Base-by-base conservation (phyloP, 2,329 filamentous ascomycete species). In the Fusarium sp. region DNA sequence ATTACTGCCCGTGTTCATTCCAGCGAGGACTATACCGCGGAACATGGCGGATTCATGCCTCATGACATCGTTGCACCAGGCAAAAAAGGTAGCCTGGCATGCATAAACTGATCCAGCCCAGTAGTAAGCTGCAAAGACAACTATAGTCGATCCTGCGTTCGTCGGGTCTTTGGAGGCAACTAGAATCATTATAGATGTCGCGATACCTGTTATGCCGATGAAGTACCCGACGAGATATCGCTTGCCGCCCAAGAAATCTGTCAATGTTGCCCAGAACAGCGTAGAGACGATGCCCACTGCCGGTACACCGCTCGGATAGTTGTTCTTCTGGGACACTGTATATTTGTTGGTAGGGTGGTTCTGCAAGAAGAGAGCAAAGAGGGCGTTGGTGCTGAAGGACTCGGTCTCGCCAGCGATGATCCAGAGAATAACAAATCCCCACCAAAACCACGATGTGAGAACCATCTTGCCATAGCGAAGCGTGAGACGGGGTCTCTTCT, bases 61-160 rank as follows among this genome's bases (percentile, higher is more conserved):
- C 79, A 91, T 85, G 3, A 88, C 86, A 70, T 92, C 90, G 68
- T 93, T 92, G 21, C 88, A 90, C 90, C 90, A 92, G 0, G 90
- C 90, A 68, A 93, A 92, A 69, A 92, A 92, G 0, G 88, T 90
- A 1, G 90, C 89, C 76, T 93, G 89, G 70, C 89, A 91, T 0
- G 90, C 89, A 68, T 92, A 92, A 0, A 91, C 88, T 5, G 85
- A 81, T 1, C 90, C 90, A 0, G 89, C 88, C 86, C 87, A 89
- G 75, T 91, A 92, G 69, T 91, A 92, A 6, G 89, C 88, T 0
- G 76, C 88, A 62, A 92, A 90, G 0, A 88, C 83, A 2, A 85
- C 79, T 0, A 83, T 73, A 0, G 86, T 89, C 4, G 82, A 84
- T 0, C 46, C 48, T 0, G 76, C 51, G 30, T 72, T 80, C 1